Evolutionary conservation across 2,329 filamentous ascomycete species (phyloP).

Genomic region (Curvularia verruculosa): DNA sequence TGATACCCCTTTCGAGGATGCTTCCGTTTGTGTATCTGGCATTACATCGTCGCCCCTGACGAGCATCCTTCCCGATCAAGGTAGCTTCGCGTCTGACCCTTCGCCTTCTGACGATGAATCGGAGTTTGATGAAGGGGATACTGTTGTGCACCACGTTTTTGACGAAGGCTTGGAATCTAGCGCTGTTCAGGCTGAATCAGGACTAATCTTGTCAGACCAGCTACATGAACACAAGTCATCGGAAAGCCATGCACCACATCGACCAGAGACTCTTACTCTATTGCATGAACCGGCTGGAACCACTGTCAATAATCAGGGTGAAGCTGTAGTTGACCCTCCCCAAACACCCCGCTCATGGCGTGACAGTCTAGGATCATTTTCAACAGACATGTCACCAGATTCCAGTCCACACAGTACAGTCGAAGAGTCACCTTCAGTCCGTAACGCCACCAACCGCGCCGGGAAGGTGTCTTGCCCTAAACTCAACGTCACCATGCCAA

Average conservation of each 20-base stretch:
- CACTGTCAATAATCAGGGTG: slow-evolving; percentile 24
- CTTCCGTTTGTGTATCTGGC: slow-evolving; percentile 1
- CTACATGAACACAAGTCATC: slow-evolving; percentile 7
- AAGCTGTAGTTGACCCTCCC: slow-evolving; percentile 25
- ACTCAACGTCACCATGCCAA: slow-evolving; percentile 53
- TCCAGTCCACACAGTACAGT: slow-evolving; percentile 40
- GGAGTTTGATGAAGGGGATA: slow-evolving; percentile 46
- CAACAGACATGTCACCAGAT: slow-evolving; percentile 38
- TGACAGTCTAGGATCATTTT: slow-evolving; percentile 39
- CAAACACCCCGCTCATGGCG: slow-evolving; percentile 43
- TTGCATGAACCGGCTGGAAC: slow-evolving; percentile 29
- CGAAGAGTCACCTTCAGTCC: slow-evolving; percentile 48
- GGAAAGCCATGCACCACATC: slow-evolving; percentile 6
- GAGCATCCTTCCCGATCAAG: background rate
- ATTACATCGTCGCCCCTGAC: background rate
- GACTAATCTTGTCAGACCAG: slow-evolving; percentile 7
- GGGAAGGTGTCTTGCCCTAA: slow-evolving; percentile 45
- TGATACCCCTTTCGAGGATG: background rate
- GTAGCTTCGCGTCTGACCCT: slow-evolving; percentile 7
- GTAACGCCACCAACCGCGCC: slow-evolving; percentile 34
- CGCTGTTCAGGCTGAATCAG: slow-evolving; percentile 7
- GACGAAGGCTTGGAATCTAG: slow-evolving; percentile 18
- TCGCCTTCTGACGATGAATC: slow-evolving; percentile 31
- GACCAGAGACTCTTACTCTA: slow-evolving; percentile 13
- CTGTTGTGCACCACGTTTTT: slow-evolving; percentile 40